Conservation (phyloP, 129 eudicot genomes). For the Arctium minus region DNA sequence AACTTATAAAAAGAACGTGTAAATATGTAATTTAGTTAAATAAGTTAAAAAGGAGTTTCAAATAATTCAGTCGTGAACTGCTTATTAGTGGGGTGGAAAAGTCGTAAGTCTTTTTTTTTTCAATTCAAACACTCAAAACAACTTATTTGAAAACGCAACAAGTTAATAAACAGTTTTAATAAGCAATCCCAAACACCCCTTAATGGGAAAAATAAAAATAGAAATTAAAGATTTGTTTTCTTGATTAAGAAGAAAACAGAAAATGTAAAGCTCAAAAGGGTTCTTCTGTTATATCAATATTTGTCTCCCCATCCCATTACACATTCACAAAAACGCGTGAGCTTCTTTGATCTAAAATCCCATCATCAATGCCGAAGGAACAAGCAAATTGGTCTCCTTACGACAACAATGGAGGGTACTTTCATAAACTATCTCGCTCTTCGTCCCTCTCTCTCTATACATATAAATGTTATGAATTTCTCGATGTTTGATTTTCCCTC, state of each 20-base stretch:
- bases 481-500: background rate
- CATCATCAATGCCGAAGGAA: constrained; percentile 48
- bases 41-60: too few species aligned
- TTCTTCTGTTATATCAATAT: background rate
- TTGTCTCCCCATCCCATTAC: background rate
- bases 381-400: constrained; percentile 74
- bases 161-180: too few species aligned
- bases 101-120: too few species aligned
- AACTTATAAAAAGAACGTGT: too few species aligned
- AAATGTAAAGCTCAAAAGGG: background rate
- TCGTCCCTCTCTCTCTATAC: background rate
- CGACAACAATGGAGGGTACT: constrained; percentile 79
- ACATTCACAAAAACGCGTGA: background rate
- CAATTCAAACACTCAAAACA: too few species aligned
- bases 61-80: too few species aligned
- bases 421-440: background rate
- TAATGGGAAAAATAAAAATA: too few species aligned
- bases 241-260: background rate
- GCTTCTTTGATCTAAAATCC: constrained; percentile 5
- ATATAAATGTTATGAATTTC: background rate
- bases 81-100: too few species aligned
- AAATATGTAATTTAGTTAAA: too few species aligned
- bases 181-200: too few species aligned
- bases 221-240: too few species aligned
- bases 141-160: too few species aligned